phyloP scores from a whole-genome alignment of 371 early-diverging fungal species.

The Gilbertella persicaria region DNA sequence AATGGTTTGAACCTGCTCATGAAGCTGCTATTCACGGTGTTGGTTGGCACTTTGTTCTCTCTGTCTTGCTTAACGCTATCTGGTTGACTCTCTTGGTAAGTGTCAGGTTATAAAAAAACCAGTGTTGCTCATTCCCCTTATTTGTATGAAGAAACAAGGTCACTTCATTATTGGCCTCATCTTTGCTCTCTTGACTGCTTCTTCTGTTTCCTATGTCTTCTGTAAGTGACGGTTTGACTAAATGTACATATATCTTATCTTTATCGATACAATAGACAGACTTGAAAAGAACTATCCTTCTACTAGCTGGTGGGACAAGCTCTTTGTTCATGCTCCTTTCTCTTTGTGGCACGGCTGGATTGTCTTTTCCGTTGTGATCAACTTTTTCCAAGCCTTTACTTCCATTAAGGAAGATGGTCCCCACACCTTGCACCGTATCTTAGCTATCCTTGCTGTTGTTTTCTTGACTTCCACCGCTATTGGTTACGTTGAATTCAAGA shows the following conservation, averaged over 20 bases:
- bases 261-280: constrained; percentile 34
- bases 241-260: constrained; percentile 9
- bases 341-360: constrained; percentile 77
- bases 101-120: background rate
- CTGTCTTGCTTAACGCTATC: constrained; percentile 56
- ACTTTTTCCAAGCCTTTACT: constrained; percentile 63
- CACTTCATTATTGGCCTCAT: constrained; percentile 50
- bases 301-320: constrained; percentile 44
- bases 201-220: constrained; percentile 53
- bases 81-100: constrained; percentile 68
- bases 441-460: constrained; percentile 53
- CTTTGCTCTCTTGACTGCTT: constrained; percentile 46
- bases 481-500: constrained; percentile 69
- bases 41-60: constrained; percentile 68
- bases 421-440: constrained; percentile 45
- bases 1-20: constrained; percentile 63
- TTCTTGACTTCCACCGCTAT: constrained; percentile 64
- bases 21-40: constrained; percentile 65
- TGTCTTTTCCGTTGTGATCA: constrained; percentile 60
- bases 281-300: constrained; percentile 51
- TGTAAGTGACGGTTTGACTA: constrained; percentile 30
- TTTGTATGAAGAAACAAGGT: constrained; percentile 27
- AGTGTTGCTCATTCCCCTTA: background rate
- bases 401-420: constrained; percentile 46
- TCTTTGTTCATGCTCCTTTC: constrained; percentile 75